Evolutionary conservation across 495 filamentous ascomycete species (phyloP), one percentile per base, ranked within the genome.

Genomic region (Penicillium argentinense): DNA sequence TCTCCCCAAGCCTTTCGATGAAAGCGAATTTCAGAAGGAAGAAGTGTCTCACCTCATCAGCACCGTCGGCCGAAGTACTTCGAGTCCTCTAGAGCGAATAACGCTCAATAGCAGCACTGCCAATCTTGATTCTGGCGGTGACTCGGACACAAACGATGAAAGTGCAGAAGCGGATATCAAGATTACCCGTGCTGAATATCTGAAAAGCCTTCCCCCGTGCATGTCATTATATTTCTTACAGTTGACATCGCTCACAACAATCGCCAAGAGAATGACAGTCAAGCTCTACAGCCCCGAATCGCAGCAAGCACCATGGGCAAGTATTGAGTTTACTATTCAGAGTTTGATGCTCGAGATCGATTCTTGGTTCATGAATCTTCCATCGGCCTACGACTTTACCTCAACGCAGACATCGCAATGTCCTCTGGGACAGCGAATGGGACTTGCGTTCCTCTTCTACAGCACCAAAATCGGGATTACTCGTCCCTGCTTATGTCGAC

Each of bases 391-490:
- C 28, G 67, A 71, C 28, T 69, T 71, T 27, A 67, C 64, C 12
- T 60, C 57, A 3, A 62, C 63, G 17, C 63, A 64, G 54, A 60
- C 50, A 6, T 59, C 67, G 0, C 63, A 67, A 26, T 62, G 55
- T 28, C 59, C 57, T 11, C 30, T 62, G 29, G 60, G 47, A 13
- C 67, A 74, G 59, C 68, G 71, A 32, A 74, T 67, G 59, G 71
- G 70, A 14, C 64, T 78, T 11, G 75, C 74, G 0, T 74, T 86
- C 46, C 55, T 78, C 9, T 85, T 79, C 49, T 72, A 80, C 57
- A 79, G 79, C 46, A 76, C 75, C 8, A 76, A 74, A 12, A 79
- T 84, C n/a, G 63, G 81, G 16, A 77, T 84, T 29, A 76, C 78
- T 47, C 73, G 81, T 6, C 83, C 83, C 0, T 84, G 79, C 47